phyloP scores from a whole-genome alignment of 2,329 filamentous ascomycete species.

The Teratosphaeria gauchensis region DNA sequence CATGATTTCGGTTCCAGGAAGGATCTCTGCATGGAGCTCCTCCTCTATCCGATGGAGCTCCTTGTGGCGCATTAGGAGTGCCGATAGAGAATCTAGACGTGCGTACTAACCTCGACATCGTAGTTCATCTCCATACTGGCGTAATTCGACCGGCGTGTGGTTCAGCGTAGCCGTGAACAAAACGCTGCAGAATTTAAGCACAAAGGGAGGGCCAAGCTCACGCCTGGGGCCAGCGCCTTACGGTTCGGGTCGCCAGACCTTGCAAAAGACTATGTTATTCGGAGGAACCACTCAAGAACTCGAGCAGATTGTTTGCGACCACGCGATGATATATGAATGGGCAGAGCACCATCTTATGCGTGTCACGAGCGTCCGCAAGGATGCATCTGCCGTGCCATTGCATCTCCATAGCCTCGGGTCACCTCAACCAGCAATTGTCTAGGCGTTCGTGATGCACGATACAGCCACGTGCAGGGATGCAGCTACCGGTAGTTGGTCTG shows the following conservation, averaged over 20 bases:
- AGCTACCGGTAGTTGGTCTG: not conserved
- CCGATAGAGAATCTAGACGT: not conserved
- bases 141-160: not conserved
- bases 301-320: not conserved
- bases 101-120: slow-evolving; percentile 29
- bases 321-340: not conserved
- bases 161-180: not conserved
- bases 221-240: not conserved
- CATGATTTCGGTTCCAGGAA: slow-evolving; percentile 53
- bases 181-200: not conserved
- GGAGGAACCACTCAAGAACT: not conserved
- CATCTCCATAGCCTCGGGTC: too few species aligned
- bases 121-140: slow-evolving; percentile 41
- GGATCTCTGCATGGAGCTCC: slow-evolving; percentile 44
- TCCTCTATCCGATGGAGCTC: slow-evolving; percentile 39
- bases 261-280: not conserved
- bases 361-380: not conserved
- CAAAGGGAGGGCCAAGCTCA: not conserved
- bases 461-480: not conserved
- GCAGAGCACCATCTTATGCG: not conserved
- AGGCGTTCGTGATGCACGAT: not conserved
- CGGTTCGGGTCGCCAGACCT: not conserved
- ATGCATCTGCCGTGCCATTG: not conserved
- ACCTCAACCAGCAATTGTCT: not conserved
- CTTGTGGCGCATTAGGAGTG: slow-evolving; percentile 18